Evolutionary conservation across 2,329 filamentous ascomycete species (phyloP), one percentile per base, ranked within the genome.

Genomic region (Xenoacremonium recifei): DNA sequence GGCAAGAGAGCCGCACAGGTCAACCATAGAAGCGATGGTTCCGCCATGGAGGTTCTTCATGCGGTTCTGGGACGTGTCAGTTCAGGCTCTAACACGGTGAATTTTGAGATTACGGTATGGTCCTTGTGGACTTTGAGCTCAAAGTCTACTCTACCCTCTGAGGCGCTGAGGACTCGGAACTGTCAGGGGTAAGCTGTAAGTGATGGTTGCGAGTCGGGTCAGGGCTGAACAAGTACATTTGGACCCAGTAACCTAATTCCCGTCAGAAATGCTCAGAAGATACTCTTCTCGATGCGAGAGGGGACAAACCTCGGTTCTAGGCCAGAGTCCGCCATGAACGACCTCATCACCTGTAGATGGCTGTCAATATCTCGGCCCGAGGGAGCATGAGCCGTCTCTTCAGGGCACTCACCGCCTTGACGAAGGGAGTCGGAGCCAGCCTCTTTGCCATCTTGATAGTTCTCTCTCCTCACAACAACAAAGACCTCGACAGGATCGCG

Each of bases 301-400:
- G 29, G 13, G 19, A 41, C 51, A 6, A 61, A 95, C 91, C 87
- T 87, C 63, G 89, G 89, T 65, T 96, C 92, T 16, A 97, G 70
- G 6, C 91, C 91, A 5, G 90, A 96, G 50, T 89, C 87, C 52
- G 80, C 79, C 70, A 87, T 81, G 66, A 96, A 96, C 2, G 88
- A 91, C 63, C 87, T 85, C 73, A 89, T 79, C 35, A 95, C 89
- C 89, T 93, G 44, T 9, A 10, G n/a, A n/a, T n/a, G n/a, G n/a
- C n/a, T n/a, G n/a, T n/a, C n/a, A n/a, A n/a, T n/a, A n/a, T n/a
- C n/a, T n/a, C n/a, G n/a, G n/a, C n/a, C n/a, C n/a, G n/a, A n/a
- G n/a, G n/a, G n/a, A n/a, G n/a, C n/a, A n/a, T n/a, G n/a, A n/a
- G n/a, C n/a, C n/a, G 15, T 31, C n/a, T 23, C 10, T 4, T 3